A percentile compares a stretch with the other conserved stretches of the same genome.
These are phyloP conservation scores for Suhomyces xylopsoci DNA, from an alignment of 805 yeast genomes.

Conservation along the genomic window DNA sequence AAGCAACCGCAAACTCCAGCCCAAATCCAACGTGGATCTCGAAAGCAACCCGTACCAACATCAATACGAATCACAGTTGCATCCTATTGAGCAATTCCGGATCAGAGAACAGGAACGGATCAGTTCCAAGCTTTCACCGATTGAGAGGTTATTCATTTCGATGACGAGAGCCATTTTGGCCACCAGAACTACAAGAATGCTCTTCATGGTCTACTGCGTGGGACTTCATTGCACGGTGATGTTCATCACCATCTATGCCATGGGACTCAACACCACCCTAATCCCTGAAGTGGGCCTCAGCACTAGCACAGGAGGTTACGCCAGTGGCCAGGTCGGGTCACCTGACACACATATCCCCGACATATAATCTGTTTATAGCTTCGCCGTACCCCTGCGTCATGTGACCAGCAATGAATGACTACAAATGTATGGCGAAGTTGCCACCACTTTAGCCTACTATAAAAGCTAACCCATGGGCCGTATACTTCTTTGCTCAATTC, in stretches of 20 bases:
- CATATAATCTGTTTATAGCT: background rate
- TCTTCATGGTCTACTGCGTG: slow-evolving; percentile 69
- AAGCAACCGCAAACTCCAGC: slow-evolving; percentile 21
- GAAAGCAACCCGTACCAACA: slow-evolving; percentile 55
- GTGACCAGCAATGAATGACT: slow-evolving; percentile 2
- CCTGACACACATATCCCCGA: slow-evolving; percentile 3
- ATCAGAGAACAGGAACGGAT: slow-evolving; percentile 74
- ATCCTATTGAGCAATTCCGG: slow-evolving; percentile 82
- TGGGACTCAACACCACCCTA: slow-evolving; percentile 43
- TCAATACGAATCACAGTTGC: slow-evolving; percentile 71
- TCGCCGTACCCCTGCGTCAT: background rate
- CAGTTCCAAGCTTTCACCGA: slow-evolving; percentile 64
- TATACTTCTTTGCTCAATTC: background rate
- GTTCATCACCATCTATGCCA: slow-evolving; percentile 55
- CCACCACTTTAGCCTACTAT: slow-evolving; percentile 2
- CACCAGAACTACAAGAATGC: slow-evolving; percentile 65
- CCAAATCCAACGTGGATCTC: slow-evolving; percentile 37
- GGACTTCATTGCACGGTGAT: slow-evolving; percentile 74
- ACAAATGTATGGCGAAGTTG: background rate
- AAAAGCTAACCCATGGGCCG: background rate
- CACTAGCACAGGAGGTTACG: slow-evolving; percentile 40
- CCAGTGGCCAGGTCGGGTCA: slow-evolving; percentile 16
- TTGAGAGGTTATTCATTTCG: slow-evolving; percentile 74
- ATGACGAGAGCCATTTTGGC: slow-evolving; percentile 74
- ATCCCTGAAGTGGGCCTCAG: slow-evolving; percentile 47